Evolutionary conservation across 2,329 filamentous ascomycete species (phyloP).

Genomic region (Didymella arachidicola): DNA sequence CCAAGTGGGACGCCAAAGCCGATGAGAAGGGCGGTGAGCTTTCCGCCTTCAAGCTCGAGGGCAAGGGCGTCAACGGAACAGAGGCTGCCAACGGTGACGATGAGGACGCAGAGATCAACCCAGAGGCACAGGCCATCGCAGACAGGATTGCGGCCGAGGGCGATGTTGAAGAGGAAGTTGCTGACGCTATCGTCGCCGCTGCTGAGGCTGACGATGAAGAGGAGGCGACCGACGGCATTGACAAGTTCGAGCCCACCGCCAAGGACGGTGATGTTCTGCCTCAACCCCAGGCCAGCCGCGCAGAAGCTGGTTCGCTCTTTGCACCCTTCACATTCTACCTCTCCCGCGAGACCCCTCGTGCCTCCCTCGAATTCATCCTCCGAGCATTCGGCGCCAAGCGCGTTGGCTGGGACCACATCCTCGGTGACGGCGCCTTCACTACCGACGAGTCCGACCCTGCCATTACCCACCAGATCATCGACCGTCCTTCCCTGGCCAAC

Average conservation of each 20-base stretch:
- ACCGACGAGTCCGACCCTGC: constrained; percentile 84
- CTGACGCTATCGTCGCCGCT: constrained; percentile 20
- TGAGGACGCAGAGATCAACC: constrained; percentile 42
- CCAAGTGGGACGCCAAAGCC: constrained; percentile 86
- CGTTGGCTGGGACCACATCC: constrained; percentile 90
- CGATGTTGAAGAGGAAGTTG: constrained; percentile 52
- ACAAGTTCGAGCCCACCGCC: constrained; percentile 88
- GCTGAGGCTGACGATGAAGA: constrained; percentile 42
- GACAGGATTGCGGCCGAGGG: constrained; percentile 53
- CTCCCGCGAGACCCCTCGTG: constrained; percentile 89
- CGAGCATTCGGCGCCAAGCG: constrained; percentile 95
- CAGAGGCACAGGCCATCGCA: constrained; percentile 58
- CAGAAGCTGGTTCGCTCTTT: constrained; percentile 78
- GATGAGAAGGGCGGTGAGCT: constrained; percentile 92
- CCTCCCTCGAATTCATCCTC: constrained; percentile 90
- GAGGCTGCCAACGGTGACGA: constrained; percentile 38
- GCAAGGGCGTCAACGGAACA: constrained; percentile 62
- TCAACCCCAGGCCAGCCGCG: constrained; percentile 74
- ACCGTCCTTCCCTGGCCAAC: constrained; percentile 74
- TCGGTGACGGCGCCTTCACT: constrained; percentile 92
- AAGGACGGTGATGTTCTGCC: constrained; percentile 85
- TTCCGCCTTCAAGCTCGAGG: constrained; percentile 88
- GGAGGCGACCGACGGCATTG: constrained; percentile 65
- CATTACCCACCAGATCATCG: constrained; percentile 97
- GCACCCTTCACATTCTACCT: constrained; percentile 89